phyloP scores from a whole-genome alignment of 139 green algal species.

The Chlorella vulgaris region DNA sequence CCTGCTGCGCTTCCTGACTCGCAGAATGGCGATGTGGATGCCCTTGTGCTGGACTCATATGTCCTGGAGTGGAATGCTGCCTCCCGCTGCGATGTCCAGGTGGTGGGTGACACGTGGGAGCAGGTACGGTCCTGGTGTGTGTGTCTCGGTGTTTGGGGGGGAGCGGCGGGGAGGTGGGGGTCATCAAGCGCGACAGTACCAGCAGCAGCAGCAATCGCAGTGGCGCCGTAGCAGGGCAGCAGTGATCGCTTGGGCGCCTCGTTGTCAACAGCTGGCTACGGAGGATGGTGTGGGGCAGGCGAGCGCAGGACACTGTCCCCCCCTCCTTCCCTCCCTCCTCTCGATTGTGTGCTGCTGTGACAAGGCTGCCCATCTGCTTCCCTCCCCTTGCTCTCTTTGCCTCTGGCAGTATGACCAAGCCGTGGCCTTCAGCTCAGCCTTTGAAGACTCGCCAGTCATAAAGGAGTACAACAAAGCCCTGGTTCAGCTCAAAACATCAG shows the following conservation, averaged over 20 bases:
- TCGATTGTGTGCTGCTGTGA: background rate
- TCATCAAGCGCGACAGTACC: background rate
- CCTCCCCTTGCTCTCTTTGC: background rate
- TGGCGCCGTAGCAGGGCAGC: too few species aligned
- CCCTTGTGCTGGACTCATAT: conserved; percentile 17
- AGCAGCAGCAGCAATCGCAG: too few species aligned
- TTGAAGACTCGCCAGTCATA: background rate
- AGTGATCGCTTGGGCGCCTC: too few species aligned
- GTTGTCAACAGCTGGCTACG: too few species aligned
- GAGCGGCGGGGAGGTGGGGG: background rate
- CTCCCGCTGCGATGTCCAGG: background rate
- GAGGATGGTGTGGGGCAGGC: too few species aligned
- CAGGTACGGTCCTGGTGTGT: background rate
- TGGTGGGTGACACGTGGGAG: conserved; percentile 4
- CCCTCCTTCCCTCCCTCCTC: background rate
- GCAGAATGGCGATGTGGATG: background rate
- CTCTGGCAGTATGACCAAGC: conserved; percentile 14
- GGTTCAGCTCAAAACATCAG: background rate
- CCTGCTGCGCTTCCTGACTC: background rate
- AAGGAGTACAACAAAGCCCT: background rate
- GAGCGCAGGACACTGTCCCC: too few species aligned
- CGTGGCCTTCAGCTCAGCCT: conserved; percentile 11
- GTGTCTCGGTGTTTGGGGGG: background rate
- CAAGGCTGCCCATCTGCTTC: background rate
- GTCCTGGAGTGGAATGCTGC: background rate